phyloP scores from a whole-genome alignment of 305 asterid genomes.

The Coffea humblotiana region DNA sequence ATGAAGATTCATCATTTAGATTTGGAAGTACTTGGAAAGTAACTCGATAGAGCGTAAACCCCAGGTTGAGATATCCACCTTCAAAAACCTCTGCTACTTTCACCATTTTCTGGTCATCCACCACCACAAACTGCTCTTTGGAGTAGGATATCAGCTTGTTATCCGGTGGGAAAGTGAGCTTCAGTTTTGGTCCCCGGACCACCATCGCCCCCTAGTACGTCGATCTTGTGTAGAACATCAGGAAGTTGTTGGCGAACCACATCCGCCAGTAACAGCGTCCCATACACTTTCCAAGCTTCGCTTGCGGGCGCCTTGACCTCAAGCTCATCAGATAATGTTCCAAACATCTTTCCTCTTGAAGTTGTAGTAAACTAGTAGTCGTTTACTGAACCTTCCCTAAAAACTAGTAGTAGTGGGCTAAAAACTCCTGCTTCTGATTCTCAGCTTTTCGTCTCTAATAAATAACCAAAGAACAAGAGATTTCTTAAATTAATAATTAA shows the following conservation, averaged over 20 bases:
- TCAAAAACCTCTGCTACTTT: slow-evolving; percentile 22
- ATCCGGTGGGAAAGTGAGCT: slow-evolving; percentile 31
- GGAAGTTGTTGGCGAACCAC: slow-evolving; percentile 31
- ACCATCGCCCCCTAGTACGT: slow-evolving; percentile 42
- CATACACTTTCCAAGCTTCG: slow-evolving; percentile 61
- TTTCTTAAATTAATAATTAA: no score
- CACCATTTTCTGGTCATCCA: slow-evolving; percentile 15
- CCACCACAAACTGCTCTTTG: slow-evolving; percentile 14
- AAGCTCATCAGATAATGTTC: slow-evolving; percentile 37
- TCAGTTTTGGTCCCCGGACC: slow-evolving; percentile 45
- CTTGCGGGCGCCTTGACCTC: slow-evolving; percentile 46
- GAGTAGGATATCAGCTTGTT: neutral
- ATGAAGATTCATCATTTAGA: slow-evolving; percentile 8
- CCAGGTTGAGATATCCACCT: slow-evolving; percentile 29
- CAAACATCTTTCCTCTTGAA: slow-evolving; percentile 26
- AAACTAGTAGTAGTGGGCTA: no score
- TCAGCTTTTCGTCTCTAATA: no score
- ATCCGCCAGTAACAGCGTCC: slow-evolving; percentile 37
- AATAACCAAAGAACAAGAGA: no score
- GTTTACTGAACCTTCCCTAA: no score
- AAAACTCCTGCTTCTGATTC: no score
- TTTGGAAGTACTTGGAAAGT: slow-evolving; percentile 7
- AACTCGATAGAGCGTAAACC: slow-evolving; percentile 14
- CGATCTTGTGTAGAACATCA: slow-evolving; percentile 28
- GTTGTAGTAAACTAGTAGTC: no score